These are phyloP conservation scores for Curvularia eragrostidis DNA, from an alignment of 2,329 filamentous ascomycete genomes.

Conservation along the genomic window DNA sequence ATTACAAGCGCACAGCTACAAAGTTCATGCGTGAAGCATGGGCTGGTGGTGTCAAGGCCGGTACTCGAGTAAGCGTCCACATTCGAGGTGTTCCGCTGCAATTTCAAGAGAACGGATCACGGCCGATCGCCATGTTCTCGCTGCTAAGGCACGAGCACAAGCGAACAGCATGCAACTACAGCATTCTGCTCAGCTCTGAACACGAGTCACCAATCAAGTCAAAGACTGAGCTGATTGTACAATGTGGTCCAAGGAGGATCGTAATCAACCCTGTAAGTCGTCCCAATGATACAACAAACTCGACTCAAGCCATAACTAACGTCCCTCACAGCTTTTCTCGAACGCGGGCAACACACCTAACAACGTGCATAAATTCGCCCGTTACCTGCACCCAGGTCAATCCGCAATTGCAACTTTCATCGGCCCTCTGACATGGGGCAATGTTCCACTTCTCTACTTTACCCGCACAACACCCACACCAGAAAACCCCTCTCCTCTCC, in stretches of 20 bases:
- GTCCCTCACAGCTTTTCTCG: slow-evolving; percentile 69
- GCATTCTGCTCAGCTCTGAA: slow-evolving; percentile 83
- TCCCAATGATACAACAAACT: neutral
- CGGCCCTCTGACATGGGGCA: slow-evolving; percentile 90
- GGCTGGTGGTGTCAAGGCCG: slow-evolving; percentile 83
- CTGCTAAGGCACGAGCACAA: slow-evolving; percentile 95
- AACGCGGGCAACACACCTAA: slow-evolving; percentile 89
- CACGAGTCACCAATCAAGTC: slow-evolving; percentile 79
- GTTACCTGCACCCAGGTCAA: slow-evolving; percentile 88
- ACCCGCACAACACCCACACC: slow-evolving; percentile 60
- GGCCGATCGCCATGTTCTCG: slow-evolving; percentile 79
- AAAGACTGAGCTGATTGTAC: slow-evolving; percentile 90
- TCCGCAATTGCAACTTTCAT: slow-evolving; percentile 89
- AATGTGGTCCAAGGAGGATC: slow-evolving; percentile 87
- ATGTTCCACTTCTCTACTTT: slow-evolving; percentile 90
- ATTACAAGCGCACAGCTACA: slow-evolving; percentile 85
- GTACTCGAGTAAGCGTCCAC: slow-evolving; percentile 82
- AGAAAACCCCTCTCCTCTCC: slow-evolving; percentile 56
- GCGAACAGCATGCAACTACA: slow-evolving; percentile 82
- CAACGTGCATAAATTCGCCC: slow-evolving; percentile 95
- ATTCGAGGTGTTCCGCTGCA: slow-evolving; percentile 66
- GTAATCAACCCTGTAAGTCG: slow-evolving; percentile 73
- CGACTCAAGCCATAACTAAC: slow-evolving; percentile 12
- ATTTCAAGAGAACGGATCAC: slow-evolving; percentile 60
- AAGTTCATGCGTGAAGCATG: slow-evolving; percentile 80